Evolutionary conservation across 306 rosid species (phyloP).

Genomic region (Canavalia ensiformis): DNA sequence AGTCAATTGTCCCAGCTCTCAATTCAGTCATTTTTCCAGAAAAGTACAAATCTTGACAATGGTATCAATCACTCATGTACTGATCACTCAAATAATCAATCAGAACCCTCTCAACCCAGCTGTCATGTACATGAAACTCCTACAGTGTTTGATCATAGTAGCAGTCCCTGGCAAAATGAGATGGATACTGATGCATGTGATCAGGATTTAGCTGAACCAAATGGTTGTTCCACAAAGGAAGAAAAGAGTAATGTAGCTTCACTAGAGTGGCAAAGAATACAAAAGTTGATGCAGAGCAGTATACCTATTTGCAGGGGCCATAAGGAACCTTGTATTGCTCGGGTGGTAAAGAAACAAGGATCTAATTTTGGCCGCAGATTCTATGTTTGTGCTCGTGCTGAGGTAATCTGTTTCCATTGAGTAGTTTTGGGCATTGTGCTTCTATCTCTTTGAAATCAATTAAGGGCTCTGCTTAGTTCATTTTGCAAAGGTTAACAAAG

Average conservation of each 20-base stretch:
- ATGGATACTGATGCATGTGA: conserved; percentile 49
- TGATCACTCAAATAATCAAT: conserved; percentile 47
- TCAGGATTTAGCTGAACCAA: conserved; percentile 55
- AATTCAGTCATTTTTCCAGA: conserved; percentile 76
- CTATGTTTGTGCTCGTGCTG: conserved; percentile 82
- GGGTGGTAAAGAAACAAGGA: conserved; percentile 92
- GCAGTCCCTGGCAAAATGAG: conserved; percentile 50
- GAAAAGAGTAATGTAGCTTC: conserved; percentile 70
- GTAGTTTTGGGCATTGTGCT: conserved; percentile 17
- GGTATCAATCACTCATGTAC: conserved; percentile 41
- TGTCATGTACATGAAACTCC: conserved; percentile 54
- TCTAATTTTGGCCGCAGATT: conserved; percentile 87
- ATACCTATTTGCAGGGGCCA: conserved; percentile 95
- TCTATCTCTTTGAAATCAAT: neutral
- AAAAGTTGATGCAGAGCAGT: conserved; percentile 86
- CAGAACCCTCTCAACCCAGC: conserved; percentile 55
- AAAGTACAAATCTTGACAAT: conserved; percentile 52
- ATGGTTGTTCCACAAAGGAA: conserved; percentile 53
- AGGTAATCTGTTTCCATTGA: conserved; percentile 61
- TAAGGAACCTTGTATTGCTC: conserved; percentile 81
- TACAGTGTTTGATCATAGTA: conserved; percentile 43
- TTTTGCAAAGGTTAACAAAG: neutral
- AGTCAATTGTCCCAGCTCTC: conserved; percentile 77
- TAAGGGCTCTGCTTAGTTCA: neutral
- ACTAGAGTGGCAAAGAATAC: conserved; percentile 92